These are phyloP conservation scores for Raphanus raphanistrum DNA, from an alignment of 345 rosid species.

Conservation along the genomic window DNA sequence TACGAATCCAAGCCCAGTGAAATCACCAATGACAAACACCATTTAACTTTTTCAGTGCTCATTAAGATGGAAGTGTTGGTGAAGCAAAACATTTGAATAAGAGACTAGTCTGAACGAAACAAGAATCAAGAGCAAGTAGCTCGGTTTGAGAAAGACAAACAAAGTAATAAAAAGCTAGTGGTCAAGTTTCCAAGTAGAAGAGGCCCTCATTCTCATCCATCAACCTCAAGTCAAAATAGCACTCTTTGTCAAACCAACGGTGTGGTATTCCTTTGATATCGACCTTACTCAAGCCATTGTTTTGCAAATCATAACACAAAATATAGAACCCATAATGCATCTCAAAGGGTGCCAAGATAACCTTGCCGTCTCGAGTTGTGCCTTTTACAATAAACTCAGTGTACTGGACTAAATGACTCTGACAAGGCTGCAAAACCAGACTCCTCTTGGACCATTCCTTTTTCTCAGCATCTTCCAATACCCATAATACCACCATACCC, in stretches of 20 bases:
- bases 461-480: not conserved
- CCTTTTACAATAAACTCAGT: not conserved
- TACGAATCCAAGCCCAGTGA: no score
- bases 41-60: no score
- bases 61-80: no score
- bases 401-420: constrained; percentile 9
- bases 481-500: not conserved
- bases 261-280: constrained; percentile 19
- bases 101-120: no score
- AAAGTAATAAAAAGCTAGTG: no score
- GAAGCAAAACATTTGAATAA: no score
- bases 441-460: not conserved
- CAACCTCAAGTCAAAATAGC: constrained; percentile 3
- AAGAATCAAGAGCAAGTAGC: no score
- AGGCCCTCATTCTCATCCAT: not conserved
- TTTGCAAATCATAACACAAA: constrained; percentile 6
- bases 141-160: no score
- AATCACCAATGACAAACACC: no score
- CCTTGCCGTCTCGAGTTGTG: constrained; percentile 8
- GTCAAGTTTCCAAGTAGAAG: constrained; percentile 14
- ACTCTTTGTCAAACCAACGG: not conserved
- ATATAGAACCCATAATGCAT: not conserved
- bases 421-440: constrained; percentile 12
- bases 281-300: constrained; percentile 13
- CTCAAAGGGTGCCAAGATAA: constrained; percentile 9